Conservation (phyloP, 306 rosid genomes). For the apple (Malus domestica) region DNA sequence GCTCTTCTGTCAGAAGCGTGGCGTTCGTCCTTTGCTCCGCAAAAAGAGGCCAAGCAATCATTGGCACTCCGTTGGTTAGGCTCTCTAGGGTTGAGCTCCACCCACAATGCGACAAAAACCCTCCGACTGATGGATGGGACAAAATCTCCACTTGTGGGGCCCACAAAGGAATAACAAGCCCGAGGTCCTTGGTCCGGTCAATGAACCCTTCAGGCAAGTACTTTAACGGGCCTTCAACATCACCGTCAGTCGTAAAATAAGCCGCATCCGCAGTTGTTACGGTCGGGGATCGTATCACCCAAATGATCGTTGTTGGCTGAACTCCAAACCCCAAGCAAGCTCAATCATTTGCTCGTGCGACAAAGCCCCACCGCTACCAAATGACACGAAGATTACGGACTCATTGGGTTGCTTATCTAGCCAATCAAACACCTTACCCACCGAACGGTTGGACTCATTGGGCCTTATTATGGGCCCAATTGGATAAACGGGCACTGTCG, state of each 20-base stretch:
- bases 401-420: conserved; percentile 37
- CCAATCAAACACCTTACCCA: conserved; percentile 26
- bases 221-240: neutral
- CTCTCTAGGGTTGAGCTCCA: conserved; percentile 50
- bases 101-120: conserved; percentile 43
- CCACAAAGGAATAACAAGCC: conserved; percentile 27
- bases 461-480: conserved; percentile 46
- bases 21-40: conserved; percentile 60
- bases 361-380: conserved; percentile 61
- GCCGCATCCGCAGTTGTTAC: neutral
- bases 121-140: conserved; percentile 37
- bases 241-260: neutral
- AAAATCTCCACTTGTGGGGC: conserved; percentile 39
- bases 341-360: conserved; percentile 42
- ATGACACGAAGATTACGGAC: conserved; percentile 50
- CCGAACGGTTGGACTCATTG: neutral
- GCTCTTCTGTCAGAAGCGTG: conserved; percentile 30
- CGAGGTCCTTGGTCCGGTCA: conserved; percentile 20
- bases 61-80: conserved; percentile 34
- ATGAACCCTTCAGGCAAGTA: conserved; percentile 49
- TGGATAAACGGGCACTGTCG: conserved; percentile 22
- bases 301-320: conserved; percentile 42
- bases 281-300: conserved; percentile 52
- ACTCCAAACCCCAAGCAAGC: conserved; percentile 57
- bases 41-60: conserved; percentile 52